Base-by-base conservation (phyloP, 805 yeast species). In the Wickerhamomyces alni region DNA sequence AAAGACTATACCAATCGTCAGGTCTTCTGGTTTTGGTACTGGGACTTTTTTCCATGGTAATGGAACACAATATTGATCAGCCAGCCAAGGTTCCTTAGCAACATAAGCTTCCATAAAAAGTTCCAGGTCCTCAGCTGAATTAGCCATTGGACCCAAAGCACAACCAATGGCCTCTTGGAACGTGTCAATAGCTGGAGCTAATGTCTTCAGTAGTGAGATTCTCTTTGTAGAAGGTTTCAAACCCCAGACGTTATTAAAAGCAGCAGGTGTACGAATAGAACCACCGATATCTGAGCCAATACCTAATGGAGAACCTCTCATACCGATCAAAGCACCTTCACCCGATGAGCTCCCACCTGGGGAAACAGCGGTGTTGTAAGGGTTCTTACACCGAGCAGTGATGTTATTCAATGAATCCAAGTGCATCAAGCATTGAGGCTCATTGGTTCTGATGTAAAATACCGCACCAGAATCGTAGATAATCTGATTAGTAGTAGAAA, bases 301-400 rank as follows among this genome's bases (percentile, higher is more conserved):
- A 15, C 83, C 88, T 24, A 80, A 45, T 1, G 75, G 70, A 13
- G 83, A 74, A 3, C 77, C 85, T 38, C 69, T 72, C 49, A 73
- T 66, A 4, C 72, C 75, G 40, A 78, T 72, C 41, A 75, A 57
- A 0, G 82, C 76, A 46, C 85, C 82, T 55, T 80, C 87, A 43
- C 87, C 87, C 30, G 82, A 80, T 7, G 82, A 75, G 1, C 84
- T 77, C 11, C 87, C 87, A 43, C 87, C 87, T 2, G 82, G 67
- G n/a, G 82, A 71, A 41, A 79, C 61, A 13, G 66, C 58, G 27
- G 77, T 64, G 50, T 80, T 80, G 57, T 62, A 58, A 1, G 84
- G 77, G 51, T 80, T 80, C 48, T 70, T 62, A 3, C 82, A 67
- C 45, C 74, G 63, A 12, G 85, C 86, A 33, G 64, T 67, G 50